Evolutionary conservation across 1,284 basidiomycete genomes (phyloP).

Genomic region (Rugosomyces carneus): DNA sequence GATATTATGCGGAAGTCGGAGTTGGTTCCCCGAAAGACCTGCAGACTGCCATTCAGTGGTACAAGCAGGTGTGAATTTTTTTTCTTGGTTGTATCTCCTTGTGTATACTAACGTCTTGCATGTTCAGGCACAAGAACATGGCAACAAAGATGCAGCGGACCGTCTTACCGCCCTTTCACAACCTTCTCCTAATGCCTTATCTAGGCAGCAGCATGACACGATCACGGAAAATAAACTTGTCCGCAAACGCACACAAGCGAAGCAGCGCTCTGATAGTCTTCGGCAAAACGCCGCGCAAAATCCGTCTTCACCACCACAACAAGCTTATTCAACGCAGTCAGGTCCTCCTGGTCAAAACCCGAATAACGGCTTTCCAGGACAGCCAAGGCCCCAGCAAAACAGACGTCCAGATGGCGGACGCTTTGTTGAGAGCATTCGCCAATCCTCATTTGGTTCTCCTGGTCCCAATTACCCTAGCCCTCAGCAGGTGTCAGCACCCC

Average conservation of each 20-base stretch:
- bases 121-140: constrained; percentile 65
- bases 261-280: constrained; percentile 54
- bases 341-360: not conserved
- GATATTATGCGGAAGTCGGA: constrained; percentile 85
- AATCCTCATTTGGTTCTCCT: constrained; percentile 26
- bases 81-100: not conserved
- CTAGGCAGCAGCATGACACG: constrained; percentile 73
- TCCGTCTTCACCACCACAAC: constrained; percentile 15
- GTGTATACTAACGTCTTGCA: constrained; percentile 2
- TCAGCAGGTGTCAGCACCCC: constrained; percentile 6
- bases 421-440: constrained; percentile 37
- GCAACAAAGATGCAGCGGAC: constrained; percentile 76
- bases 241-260: constrained; percentile 78
- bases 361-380: not conserved
- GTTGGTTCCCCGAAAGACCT: constrained; percentile 68
- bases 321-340: constrained; percentile 3
- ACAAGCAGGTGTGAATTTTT: constrained; percentile 42
- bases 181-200: constrained; percentile 55
- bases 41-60: constrained; percentile 65
- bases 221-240: constrained; percentile 79
- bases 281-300: constrained; percentile 4
- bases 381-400: constrained; percentile 5
- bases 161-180: constrained; percentile 66
- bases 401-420: constrained; percentile 9
- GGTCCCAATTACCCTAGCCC: constrained; percentile 1